Conservation (phyloP, 169 alveolate genomes). For the Perkinsus olseni region DNA sequence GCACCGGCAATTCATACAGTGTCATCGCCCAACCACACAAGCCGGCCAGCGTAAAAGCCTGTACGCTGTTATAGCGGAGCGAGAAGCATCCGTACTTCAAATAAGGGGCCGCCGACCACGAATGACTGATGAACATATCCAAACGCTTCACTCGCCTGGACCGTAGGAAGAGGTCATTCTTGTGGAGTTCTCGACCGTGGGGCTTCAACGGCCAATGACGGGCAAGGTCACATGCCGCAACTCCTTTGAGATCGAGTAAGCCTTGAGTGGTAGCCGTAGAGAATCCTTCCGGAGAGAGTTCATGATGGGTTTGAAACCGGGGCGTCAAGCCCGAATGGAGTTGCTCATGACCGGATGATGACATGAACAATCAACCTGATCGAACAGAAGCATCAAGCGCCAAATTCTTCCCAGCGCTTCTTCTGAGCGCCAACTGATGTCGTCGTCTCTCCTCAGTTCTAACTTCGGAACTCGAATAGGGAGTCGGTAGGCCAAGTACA, state of each 20-base stretch:
- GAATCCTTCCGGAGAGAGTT: not conserved
- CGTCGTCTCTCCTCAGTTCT: too few species aligned
- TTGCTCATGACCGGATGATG: too few species aligned
- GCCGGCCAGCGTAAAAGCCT: not conserved
- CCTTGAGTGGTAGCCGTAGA: not conserved
- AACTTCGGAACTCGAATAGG: too few species aligned
- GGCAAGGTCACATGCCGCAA: not conserved
- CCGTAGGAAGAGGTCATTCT: not conserved
- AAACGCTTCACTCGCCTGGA: not conserved
- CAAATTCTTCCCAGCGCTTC: too few species aligned
- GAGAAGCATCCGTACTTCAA: not conserved
- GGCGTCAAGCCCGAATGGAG: not conserved
- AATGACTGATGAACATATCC: not conserved
- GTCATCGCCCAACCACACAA: not conserved
- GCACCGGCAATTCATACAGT: not conserved
- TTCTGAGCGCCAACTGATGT: too few species aligned
- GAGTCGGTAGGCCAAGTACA: too few species aligned
- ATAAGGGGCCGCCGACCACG: not conserved
- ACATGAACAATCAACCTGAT: too few species aligned
- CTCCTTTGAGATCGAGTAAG: not conserved
- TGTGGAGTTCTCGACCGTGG: not conserved
- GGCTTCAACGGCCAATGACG: not conserved
- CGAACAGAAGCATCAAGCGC: not conserved
- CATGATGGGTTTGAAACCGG: not conserved
- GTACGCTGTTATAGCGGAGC: not conserved